Percentiles rank a stretch among this genome's conserved stretches.
These are phyloP conservation scores for Eucalyptus pumila DNA, from an alignment of 345 rosid genomes.

Conservation along the genomic window DNA sequence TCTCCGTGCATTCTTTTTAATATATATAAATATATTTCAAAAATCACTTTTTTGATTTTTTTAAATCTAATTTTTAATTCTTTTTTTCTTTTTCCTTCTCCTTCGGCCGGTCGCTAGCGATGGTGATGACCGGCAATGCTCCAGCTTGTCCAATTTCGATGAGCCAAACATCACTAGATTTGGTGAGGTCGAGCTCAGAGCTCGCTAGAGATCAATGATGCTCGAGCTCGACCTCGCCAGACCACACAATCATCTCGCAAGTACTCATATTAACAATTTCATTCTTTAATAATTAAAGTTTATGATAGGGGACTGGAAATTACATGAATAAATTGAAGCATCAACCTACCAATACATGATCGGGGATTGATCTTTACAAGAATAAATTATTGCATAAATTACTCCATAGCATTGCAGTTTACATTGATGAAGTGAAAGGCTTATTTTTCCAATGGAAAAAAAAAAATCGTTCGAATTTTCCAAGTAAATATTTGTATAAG, in stretches of 20 bases:
- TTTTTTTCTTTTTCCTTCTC: too few species aligned
- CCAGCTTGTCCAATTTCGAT: too few species aligned
- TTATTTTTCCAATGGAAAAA: neutral
- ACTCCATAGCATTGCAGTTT: neutral
- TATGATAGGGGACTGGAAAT: neutral
- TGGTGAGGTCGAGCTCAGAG: too few species aligned
- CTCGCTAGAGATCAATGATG: too few species aligned
- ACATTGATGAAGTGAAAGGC: too few species aligned
- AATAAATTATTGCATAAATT: neutral
- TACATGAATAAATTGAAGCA: neutral
- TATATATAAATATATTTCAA: too few species aligned
- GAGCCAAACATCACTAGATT: too few species aligned
- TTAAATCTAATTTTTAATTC: too few species aligned
- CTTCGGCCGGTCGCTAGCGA: rapidly evolving
- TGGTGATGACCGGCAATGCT: too few species aligned
- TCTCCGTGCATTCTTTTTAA: rapidly evolving
- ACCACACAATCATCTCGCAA: too few species aligned
- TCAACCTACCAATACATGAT: neutral
- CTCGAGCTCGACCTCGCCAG: too few species aligned
- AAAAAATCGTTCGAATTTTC: neutral
- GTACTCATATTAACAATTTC: neutral
- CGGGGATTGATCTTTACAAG: neutral
- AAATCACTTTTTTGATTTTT: too few species aligned
- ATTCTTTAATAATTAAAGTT: neutral
- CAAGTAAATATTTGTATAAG: neutral